Evolutionary conservation across 352 stramenopile species (phyloP).

Genomic region (Pythium monospermum): DNA sequence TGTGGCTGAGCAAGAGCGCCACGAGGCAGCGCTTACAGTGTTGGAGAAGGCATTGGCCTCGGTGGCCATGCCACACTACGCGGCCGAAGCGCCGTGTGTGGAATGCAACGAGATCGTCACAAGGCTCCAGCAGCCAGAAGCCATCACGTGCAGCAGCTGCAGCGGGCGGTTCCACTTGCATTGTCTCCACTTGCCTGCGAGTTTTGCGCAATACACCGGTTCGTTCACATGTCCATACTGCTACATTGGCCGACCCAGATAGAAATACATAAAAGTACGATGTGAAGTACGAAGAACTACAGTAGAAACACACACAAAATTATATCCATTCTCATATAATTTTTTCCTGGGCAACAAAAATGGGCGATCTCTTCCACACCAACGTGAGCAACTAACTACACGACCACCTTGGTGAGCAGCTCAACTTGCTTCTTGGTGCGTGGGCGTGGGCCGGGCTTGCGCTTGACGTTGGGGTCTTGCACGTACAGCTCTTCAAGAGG

Average conservation of each 20-base stretch:
- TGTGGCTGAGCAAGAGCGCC: slow-evolving; percentile 21
- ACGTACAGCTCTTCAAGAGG: slow-evolving; percentile 61
- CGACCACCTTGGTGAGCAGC: slow-evolving; percentile 12
- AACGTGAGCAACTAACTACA: not conserved
- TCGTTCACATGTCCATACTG: slow-evolving; percentile 62
- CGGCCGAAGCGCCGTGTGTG: slow-evolving; percentile 14
- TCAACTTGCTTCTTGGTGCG: slow-evolving; percentile 49
- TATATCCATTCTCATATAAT: not conserved
- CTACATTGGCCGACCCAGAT: slow-evolving; percentile 42
- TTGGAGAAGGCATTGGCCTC: slow-evolving; percentile 31
- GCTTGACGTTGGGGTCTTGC: slow-evolving; percentile 39
- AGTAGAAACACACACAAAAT: too few species aligned
- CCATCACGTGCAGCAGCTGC: slow-evolving; percentile 49
- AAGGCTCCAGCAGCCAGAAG: slow-evolving; percentile 14
- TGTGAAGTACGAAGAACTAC: not conserved
- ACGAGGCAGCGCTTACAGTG: slow-evolving; percentile 27
- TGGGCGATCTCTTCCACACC: too few species aligned
- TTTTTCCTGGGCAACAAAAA: too few species aligned
- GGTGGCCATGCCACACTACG: slow-evolving; percentile 8
- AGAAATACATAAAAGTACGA: not conserved
- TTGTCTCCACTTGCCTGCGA: slow-evolving; percentile 48
- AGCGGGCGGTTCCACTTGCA: slow-evolving; percentile 41
- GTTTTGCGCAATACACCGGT: slow-evolving; percentile 49
- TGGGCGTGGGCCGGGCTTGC: slow-evolving; percentile 55
- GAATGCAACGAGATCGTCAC: slow-evolving; percentile 25